Base-by-base conservation (phyloP, 148 eudicot species). In the Rhododendron ovatum region DNA sequence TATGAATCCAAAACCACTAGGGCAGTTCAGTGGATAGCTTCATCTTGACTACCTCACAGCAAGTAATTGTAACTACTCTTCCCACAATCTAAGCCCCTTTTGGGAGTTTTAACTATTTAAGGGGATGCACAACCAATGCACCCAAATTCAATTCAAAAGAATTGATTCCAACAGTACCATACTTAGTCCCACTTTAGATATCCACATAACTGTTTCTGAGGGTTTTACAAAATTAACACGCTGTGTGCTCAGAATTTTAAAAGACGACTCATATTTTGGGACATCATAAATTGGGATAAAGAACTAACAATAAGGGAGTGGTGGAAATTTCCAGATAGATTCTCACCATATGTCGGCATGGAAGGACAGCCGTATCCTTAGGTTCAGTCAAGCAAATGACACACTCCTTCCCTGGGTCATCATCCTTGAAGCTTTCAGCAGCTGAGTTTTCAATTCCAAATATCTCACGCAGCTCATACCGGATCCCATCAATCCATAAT, bases 261-360 rank as follows among this genome's bases (percentile, higher is more conserved):
- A 71, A 30, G 39, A 30, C 7, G 3, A 30, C 41, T 71, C 76
- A 33, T 14, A 71, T 30, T 69, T 71, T 33, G 76, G 20, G 20
- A 13, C 76, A 33, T 71, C 41, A 30, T 71, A 30, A 71, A 33
- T 71, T 71, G 39, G 41, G 41, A 71, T 71, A 15, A 71, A 71
- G 39, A 14, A 14, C 18, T 4, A 71, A 71, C 76, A 11, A 30
- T 11, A 69, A 28, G 75, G 37, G 75, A 69, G 37, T 2, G 13
- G 41, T 0, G 30, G 43, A 26, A 81, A 65, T 33, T 57, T 12
- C 37, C 35, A 33, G 63, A 69, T 75, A n/a, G 78, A 83, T 10
- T 81, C 95, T 93, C 88, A 95, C 98, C 97, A 95, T 90, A 91
- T 94, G 98, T 76, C 98, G 90, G 90, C 98, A 95, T 28, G 98